Evolutionary conservation across 352 stramenopile genomes (phyloP).

Genomic region (Globisporangium middletonii): DNA sequence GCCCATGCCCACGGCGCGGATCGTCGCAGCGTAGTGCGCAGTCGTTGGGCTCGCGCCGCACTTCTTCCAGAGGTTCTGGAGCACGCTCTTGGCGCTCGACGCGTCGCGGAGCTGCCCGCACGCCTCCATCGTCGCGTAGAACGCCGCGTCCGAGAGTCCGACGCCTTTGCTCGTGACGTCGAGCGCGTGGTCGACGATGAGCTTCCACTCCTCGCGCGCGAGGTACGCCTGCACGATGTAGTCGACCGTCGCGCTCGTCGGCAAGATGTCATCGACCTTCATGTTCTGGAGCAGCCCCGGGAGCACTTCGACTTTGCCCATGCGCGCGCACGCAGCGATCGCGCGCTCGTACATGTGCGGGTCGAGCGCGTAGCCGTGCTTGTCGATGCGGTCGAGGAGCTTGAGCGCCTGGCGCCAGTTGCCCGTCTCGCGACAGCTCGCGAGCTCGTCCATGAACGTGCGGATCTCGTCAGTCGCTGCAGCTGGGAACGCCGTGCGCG

Average conservation of each 20-base stretch:
- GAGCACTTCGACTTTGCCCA: constrained; percentile 77
- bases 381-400: constrained; percentile 64
- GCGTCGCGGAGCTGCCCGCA: constrained; percentile 60
- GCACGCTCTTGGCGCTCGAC: constrained; percentile 36
- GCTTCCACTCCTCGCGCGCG: constrained; percentile 54
- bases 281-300: constrained; percentile 74
- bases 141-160: constrained; percentile 57
- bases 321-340: constrained; percentile 72
- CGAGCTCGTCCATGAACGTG: constrained; percentile 30
- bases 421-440: constrained; percentile 45
- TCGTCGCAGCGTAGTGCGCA: constrained; percentile 45
- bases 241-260: constrained; percentile 66
- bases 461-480: constrained; percentile 8
- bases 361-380: constrained; percentile 44
- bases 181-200: constrained; percentile 45
- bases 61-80: constrained; percentile 30
- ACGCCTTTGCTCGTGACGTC: constrained; percentile 39
- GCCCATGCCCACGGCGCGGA: constrained; percentile 64
- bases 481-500: background rate
- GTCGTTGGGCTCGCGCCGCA: constrained; percentile 19
- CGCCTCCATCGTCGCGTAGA: constrained; percentile 66
- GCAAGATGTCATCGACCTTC: constrained; percentile 53
- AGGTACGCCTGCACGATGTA: constrained; percentile 78
- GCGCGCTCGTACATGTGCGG: constrained; percentile 73
- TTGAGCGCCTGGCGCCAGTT: constrained; percentile 75